Percentiles rank a stretch among this genome's conserved stretches.
phyloP scores from a whole-genome alignment of 2,329 filamentous ascomycete species.

The Albifimbria verrucaria region DNA sequence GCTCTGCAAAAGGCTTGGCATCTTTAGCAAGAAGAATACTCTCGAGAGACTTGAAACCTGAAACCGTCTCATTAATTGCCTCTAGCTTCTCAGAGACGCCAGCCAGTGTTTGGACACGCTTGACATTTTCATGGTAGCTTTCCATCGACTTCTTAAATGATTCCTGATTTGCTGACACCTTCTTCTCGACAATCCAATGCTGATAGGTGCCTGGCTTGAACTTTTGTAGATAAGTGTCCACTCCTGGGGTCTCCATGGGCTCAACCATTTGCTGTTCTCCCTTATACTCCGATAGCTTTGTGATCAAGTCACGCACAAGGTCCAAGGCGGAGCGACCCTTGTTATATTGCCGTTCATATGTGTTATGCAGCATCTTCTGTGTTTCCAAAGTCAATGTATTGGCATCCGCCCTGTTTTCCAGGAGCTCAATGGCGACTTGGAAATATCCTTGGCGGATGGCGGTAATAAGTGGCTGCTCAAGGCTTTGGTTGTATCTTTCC shows the following conservation, averaged over 20 bases:
- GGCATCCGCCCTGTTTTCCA: conserved; percentile 63
- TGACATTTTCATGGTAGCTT: not conserved
- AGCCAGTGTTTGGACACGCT: too few species aligned
- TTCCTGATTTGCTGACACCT: too few species aligned
- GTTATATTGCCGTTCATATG: conserved; percentile 27
- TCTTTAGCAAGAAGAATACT: conserved; percentile 50
- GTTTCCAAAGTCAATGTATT: conserved; percentile 51
- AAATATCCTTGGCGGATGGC: conserved; percentile 47
- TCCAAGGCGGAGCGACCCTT: conserved; percentile 56
- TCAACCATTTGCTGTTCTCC: conserved; percentile 10
- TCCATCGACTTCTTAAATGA: conserved; percentile 20
- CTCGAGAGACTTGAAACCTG: conserved; percentile 54
- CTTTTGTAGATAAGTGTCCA: conserved; percentile 51
- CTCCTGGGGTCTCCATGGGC: conserved; percentile 28
- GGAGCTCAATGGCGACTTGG: conserved; percentile 51
- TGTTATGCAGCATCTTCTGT: conserved; percentile 29
- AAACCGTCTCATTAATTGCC: conserved; percentile 49
- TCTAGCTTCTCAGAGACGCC: conserved; percentile 48
- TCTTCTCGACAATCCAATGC: conserved; percentile 54
- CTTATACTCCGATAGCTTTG: conserved; percentile 44
- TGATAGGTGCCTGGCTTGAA: conserved; percentile 57
- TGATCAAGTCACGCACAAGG: conserved; percentile 50
- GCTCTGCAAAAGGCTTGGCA: conserved; percentile 64
- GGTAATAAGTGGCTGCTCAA: conserved; percentile 64
- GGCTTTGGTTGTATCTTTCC: conserved; percentile 39